phyloP scores from a whole-genome alignment of 2,329 filamentous ascomycete species.

The Hypoxylon sp. region DNA sequence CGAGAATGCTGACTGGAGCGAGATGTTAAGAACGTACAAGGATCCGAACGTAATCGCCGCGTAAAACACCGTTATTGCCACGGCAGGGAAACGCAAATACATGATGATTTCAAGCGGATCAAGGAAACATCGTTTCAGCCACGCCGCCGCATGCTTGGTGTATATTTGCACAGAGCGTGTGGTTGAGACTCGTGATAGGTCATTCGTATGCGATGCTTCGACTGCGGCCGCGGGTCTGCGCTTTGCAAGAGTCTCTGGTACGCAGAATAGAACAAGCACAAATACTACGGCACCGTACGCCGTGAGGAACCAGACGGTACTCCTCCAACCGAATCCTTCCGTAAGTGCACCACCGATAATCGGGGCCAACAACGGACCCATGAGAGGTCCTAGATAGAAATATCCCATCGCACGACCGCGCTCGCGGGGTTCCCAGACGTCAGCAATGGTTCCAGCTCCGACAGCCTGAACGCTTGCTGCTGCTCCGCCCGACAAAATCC shows the following conservation, averaged over 20 bases:
- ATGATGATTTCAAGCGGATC: constrained; percentile 79
- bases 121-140: constrained; percentile 72
- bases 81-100: constrained; percentile 80
- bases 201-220: constrained; percentile 23
- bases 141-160: constrained; percentile 64
- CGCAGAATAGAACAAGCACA: constrained; percentile 68
- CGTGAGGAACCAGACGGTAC: constrained; percentile 81
- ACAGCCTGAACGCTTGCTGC: constrained; percentile 86
- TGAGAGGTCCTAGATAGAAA: constrained; percentile 83
- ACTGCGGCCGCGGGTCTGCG: constrained; percentile 6
- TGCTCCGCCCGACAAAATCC: constrained; percentile 79
- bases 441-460: constrained; percentile 84
- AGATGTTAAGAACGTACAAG: constrained; percentile 83
- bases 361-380: constrained; percentile 79
- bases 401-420: constrained; percentile 83
- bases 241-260: constrained; percentile 73
- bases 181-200: constrained; percentile 67
- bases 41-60: constrained; percentile 80
- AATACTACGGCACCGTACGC: constrained; percentile 74
- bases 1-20: constrained; percentile 77
- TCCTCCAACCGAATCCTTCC: constrained; percentile 77
- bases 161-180: constrained; percentile 70
- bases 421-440: constrained; percentile 80
- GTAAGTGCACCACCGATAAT: constrained; percentile 82
- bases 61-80: constrained; percentile 79